Evolutionary conservation across 305 asterid species (phyloP).

Genomic region (Striga hermonthica): DNA sequence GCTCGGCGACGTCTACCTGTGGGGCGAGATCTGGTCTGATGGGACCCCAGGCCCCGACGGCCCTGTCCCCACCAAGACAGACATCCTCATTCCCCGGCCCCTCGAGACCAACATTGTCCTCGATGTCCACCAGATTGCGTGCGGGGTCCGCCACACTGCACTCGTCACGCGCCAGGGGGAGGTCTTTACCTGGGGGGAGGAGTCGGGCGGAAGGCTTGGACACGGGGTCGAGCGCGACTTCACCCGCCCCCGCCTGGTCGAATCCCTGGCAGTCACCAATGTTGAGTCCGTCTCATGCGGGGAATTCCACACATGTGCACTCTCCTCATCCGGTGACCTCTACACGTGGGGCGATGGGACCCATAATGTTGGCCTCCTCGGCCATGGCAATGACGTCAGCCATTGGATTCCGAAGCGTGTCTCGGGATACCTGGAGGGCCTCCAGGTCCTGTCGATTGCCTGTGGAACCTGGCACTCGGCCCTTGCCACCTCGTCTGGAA

Average conservation of each 20-base stretch:
- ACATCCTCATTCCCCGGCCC: slow-evolving; percentile 67
- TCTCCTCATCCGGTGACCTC: slow-evolving; percentile 75
- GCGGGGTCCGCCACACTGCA: slow-evolving; percentile 84
- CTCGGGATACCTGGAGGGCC: slow-evolving; percentile 75
- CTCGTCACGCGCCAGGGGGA: slow-evolving; percentile 91
- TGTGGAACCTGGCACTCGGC: slow-evolving; percentile 96
- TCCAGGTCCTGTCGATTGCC: slow-evolving; percentile 73
- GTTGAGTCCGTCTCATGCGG: slow-evolving; percentile 81
- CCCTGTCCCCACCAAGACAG: slow-evolving; percentile 52
- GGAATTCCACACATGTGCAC: slow-evolving; percentile 79
- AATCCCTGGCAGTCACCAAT: slow-evolving; percentile 60
- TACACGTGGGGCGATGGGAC: slow-evolving; percentile 93
- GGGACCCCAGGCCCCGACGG: slow-evolving; percentile 56
- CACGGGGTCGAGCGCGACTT: slow-evolving; percentile 79
- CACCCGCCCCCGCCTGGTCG: slow-evolving; percentile 66
- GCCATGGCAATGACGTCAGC: slow-evolving; percentile 83
- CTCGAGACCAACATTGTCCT: slow-evolving; percentile 75
- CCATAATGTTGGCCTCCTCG: slow-evolving; percentile 79
- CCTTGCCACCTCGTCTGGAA: slow-evolving; percentile 59
- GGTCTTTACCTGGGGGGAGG: slow-evolving; percentile 95
- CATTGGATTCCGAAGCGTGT: slow-evolving; percentile 90
- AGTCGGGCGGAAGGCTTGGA: slow-evolving; percentile 85
- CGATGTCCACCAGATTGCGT: slow-evolving; percentile 79
- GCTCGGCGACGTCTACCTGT: slow-evolving; percentile 84
- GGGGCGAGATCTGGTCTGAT: slow-evolving; percentile 93